A percentile compares a stretch with the other conserved stretches of the same genome.
These are phyloP conservation scores for Boletus fagicola DNA, from an alignment of 768 basidiomycete species.

Conservation along the genomic window DNA sequence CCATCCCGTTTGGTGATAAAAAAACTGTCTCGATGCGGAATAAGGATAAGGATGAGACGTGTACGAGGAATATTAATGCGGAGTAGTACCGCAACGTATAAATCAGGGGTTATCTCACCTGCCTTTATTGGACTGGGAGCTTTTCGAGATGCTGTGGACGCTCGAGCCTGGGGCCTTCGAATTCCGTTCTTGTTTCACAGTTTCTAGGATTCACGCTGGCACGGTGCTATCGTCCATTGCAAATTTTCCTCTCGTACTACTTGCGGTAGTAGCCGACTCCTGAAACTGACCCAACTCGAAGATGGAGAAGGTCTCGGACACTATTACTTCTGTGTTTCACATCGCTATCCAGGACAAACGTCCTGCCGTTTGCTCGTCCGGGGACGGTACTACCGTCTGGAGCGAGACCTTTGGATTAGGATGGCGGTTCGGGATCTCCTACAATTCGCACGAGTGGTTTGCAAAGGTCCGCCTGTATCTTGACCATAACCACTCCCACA, in stretches of 20 bases:
- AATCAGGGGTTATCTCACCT: not conserved
- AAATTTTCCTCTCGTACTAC: not conserved
- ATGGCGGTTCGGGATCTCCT: slow-evolving; percentile 29
- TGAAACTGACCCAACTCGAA: not conserved
- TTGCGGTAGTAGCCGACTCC: not conserved
- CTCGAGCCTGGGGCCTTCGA: not conserved
- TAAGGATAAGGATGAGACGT: not conserved
- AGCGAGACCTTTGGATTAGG: slow-evolving; percentile 29
- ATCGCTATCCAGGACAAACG: slow-evolving; percentile 22
- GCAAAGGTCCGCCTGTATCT: slow-evolving; percentile 25
- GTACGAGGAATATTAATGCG: not conserved
- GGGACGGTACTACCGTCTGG: slow-evolving; percentile 16
- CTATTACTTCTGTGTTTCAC: slow-evolving; percentile 24
- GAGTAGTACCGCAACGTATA: not conserved
- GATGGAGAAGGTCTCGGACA: slow-evolving; percentile 30
- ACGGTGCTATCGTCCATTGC: not conserved
- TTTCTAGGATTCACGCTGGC: not conserved
- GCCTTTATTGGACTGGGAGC: slow-evolving; percentile 10
- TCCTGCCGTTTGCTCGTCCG: slow-evolving; percentile 15
- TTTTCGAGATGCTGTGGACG: slow-evolving; percentile 5
- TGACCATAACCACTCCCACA: slow-evolving; percentile 27
- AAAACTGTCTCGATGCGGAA: not conserved
- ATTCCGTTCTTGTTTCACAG: not conserved
- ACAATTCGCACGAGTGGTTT: slow-evolving; percentile 22
- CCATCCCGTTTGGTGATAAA: not conserved